Evolutionary conservation across 345 rosid genomes (phyloP).

Genomic region (Eucalyptus marginata): DNA sequence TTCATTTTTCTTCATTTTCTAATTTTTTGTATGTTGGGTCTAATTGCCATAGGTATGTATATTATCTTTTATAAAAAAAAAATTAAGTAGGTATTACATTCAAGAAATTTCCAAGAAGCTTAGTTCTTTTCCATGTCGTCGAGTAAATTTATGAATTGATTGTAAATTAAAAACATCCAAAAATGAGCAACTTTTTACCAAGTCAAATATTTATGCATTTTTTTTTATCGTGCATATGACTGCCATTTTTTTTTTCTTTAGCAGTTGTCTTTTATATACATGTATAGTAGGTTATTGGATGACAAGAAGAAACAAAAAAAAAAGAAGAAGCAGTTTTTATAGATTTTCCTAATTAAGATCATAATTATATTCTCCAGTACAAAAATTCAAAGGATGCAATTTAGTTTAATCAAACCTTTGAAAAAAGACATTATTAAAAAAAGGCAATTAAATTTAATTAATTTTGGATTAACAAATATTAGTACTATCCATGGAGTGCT

Average conservation of each 20-base stretch:
- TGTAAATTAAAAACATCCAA: not conserved
- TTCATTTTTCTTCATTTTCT: not conserved
- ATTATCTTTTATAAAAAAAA: not conserved
- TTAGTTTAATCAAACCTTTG: not conserved
- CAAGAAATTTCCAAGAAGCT: not conserved
- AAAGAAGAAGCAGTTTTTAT: fast-evolving
- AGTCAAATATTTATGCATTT: not conserved
- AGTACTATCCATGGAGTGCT: not conserved
- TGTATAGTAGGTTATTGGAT: not conserved
- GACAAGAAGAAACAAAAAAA: not conserved
- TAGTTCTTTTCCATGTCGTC: not conserved
- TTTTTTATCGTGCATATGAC: not conserved
- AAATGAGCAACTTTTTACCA: not conserved
- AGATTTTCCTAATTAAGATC: not conserved
- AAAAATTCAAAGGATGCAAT: not conserved
- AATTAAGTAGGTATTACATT: not conserved
- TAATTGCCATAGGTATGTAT: not conserved
- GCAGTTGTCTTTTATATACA: not conserved
- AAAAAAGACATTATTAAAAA: not conserved
- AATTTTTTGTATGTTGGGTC: not conserved
- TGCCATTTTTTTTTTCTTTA: not conserved
- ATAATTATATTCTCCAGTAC: not conserved
- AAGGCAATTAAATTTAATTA: not conserved
- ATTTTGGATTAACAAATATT: not conserved
- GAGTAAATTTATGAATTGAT: not conserved